These are phyloP conservation scores for Penicillium digitatum DNA, from an alignment of 2,329 filamentous ascomycete genomes.

Conservation along the genomic window DNA sequence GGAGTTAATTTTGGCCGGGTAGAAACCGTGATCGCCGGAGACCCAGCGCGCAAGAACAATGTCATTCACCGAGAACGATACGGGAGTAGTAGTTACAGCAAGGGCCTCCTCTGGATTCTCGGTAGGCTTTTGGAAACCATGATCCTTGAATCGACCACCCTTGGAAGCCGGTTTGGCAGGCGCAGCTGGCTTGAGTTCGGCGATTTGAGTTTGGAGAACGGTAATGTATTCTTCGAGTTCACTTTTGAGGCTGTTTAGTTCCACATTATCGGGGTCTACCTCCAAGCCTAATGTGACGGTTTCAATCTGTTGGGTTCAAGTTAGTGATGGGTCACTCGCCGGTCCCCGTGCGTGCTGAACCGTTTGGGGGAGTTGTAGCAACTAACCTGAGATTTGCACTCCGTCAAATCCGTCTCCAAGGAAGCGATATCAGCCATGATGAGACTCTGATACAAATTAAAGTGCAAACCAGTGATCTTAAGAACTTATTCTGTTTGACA, in stretches of 20 bases:
- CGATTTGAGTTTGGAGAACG: slow-evolving; percentile 73
- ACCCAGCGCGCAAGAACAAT: slow-evolving; percentile 86
- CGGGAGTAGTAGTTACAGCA: slow-evolving; percentile 47
- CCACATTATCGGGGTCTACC: slow-evolving; percentile 73
- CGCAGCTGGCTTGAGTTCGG: slow-evolving; percentile 66
- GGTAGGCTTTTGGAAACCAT: slow-evolving; percentile 52
- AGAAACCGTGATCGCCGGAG: slow-evolving; percentile 83
- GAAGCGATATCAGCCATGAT: slow-evolving; percentile 44
- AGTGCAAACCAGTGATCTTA: neutral
- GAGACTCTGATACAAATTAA: neutral
- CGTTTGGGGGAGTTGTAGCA: neutral
- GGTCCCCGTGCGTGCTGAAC: neutral
- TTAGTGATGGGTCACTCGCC: slow-evolving; percentile 10
- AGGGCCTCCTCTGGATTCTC: slow-evolving; percentile 48
- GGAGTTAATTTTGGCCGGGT: slow-evolving; percentile 86
- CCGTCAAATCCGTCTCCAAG: slow-evolving; percentile 52
- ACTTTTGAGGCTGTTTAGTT: slow-evolving; percentile 70
- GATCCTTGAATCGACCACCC: slow-evolving; percentile 73
- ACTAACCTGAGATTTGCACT: slow-evolving; percentile 56
- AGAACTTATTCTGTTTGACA: neutral
- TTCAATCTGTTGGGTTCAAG: slow-evolving; percentile 60
- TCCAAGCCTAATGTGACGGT: slow-evolving; percentile 71
- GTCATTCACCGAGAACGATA: slow-evolving; percentile 80
- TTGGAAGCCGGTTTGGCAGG: slow-evolving; percentile 51
- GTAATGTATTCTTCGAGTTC: slow-evolving; percentile 80